Evolutionary conservation across 2,329 filamentous ascomycete genomes (phyloP).

Genomic region (Sclerotinia subarctica): DNA sequence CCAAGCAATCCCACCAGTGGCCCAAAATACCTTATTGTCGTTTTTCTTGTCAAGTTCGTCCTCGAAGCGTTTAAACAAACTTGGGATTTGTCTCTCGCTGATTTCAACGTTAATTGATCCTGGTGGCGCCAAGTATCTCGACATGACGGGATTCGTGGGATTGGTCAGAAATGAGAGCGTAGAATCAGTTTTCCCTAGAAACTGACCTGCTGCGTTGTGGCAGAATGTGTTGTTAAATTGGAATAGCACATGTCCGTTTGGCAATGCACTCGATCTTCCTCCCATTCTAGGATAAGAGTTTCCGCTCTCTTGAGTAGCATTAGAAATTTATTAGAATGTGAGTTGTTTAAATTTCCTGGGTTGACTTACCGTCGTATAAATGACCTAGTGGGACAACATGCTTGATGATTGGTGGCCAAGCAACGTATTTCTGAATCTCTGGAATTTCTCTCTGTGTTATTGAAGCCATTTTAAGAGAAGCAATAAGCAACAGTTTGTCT

Average conservation of each 20-base stretch:
- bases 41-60: slow-evolving; percentile 17
- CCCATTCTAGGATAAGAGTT: slow-evolving; percentile 27
- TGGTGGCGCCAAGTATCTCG: slow-evolving; percentile 19
- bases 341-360: not conserved
- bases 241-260: slow-evolving; percentile 22
- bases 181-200: slow-evolving; percentile 22
- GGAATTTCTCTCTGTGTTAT: not conserved
- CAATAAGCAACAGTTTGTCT: not conserved
- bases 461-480: not conserved
- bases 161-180: slow-evolving; percentile 19
- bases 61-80: slow-evolving; percentile 8
- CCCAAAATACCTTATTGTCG: slow-evolving; percentile 8
- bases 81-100: slow-evolving; percentile 19
- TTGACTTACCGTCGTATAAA: slow-evolving; percentile 25
- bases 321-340: not conserved
- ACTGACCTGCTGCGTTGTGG: slow-evolving; percentile 22
- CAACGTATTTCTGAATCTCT: slow-evolving; percentile 8
- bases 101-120: slow-evolving; percentile 11
- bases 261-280: slow-evolving; percentile 25
- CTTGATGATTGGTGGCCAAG: slow-evolving; percentile 18
- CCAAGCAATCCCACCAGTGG: slow-evolving; percentile 18
- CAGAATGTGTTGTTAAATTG: slow-evolving; percentile 32
- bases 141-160: slow-evolving; percentile 19
- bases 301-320: slow-evolving; percentile 21
- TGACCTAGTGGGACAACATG: slow-evolving; percentile 21